These are phyloP conservation scores for Lophiotrema nucula DNA, from an alignment of 495 filamentous ascomycete genomes.

Conservation along the genomic window DNA sequence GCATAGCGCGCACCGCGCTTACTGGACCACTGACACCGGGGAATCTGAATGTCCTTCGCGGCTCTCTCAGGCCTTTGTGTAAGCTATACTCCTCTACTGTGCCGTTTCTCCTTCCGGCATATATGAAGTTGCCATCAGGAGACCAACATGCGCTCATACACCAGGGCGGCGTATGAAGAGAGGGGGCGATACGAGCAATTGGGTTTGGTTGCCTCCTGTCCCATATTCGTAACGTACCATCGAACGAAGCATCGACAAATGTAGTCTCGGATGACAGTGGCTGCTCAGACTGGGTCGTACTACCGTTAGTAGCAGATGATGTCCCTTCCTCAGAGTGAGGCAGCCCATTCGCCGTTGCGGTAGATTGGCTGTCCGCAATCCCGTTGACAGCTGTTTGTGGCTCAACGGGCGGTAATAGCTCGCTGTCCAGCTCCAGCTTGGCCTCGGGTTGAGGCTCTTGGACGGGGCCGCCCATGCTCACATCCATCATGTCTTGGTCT, in stretches of 20 bases:
- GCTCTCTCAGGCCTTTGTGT: constrained; percentile 73
- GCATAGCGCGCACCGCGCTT: constrained; percentile 82
- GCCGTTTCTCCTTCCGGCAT: constrained; percentile 86
- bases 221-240: constrained; percentile 89
- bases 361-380: constrained; percentile 13
- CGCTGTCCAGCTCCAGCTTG: constrained; percentile 7
- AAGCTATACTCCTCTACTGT: constrained; percentile 93
- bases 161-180: constrained; percentile 80
- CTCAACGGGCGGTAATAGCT: background rate
- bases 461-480: constrained; percentile 40
- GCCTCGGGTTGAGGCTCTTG: constrained; percentile 30
- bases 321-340: constrained; percentile 50
- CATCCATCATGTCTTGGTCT: constrained; percentile 44
- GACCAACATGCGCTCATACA: constrained; percentile 99
- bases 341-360: constrained; percentile 46
- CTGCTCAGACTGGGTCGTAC: constrained; percentile 36
- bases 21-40: constrained; percentile 87
- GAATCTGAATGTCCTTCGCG: constrained; percentile 83
- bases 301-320: constrained; percentile 30
- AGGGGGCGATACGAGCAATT: constrained; percentile 71
- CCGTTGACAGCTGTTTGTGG: constrained; percentile 11
- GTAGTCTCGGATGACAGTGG: constrained; percentile 57
- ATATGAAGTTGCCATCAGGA: constrained; percentile 92
- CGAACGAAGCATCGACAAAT: constrained; percentile 83
- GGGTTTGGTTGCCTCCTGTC: constrained; percentile 76